Base-by-base conservation (phyloP, 2,329 filamentous ascomycete species). In the Teratosphaeriaceae sp. region DNA sequence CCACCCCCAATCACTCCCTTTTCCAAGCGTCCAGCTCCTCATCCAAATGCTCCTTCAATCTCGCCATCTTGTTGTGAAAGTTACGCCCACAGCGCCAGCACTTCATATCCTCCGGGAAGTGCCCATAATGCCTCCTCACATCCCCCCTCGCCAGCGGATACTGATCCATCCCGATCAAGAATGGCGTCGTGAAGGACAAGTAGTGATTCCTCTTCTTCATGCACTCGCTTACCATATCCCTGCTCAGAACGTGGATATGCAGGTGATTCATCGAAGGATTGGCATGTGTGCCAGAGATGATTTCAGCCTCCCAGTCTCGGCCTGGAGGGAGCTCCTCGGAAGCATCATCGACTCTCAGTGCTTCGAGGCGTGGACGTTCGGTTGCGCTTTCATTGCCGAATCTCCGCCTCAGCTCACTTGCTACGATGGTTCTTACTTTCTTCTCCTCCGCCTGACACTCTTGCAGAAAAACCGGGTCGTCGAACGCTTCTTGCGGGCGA, bases 211-310 rank as follows among this genome's bases (percentile, higher is more conserved):
- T 75, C 60, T 90, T 81, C 66, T 82, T 86, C 64, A 96, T 53
- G 35, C 74, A 75, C 9, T 77, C 74, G 27, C 83, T 88, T 55
- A 79, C 74, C 73, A 86, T 83, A 61, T 98, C 92, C 15, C 79
- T 72, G 29, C 85, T 87, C 44, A 97, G 67, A 22, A 97, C 79
- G 64, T 98, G 92, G 3, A 97, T 73, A 65, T 98, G 92, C 42
- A 97, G 62, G 62, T 97, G 88, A 50, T 78, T 82, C 92, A 98
- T 97, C 43, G 84, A 89, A 2, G 92, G 92, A 53, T 83, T 79
- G 2, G 87, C 84, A 66, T 98, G 92, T 6, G 95, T 76, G 12
- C 92, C 92, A 16, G 81, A 76, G 38, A 78, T 76, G 38, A 97
- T 74, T 20, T 92, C 87, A 11, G 70, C 68, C 30, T 70, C 66